Base-by-base conservation (phyloP, 2,329 filamentous ascomycete species). In the Fusarium agapanthi region DNA sequence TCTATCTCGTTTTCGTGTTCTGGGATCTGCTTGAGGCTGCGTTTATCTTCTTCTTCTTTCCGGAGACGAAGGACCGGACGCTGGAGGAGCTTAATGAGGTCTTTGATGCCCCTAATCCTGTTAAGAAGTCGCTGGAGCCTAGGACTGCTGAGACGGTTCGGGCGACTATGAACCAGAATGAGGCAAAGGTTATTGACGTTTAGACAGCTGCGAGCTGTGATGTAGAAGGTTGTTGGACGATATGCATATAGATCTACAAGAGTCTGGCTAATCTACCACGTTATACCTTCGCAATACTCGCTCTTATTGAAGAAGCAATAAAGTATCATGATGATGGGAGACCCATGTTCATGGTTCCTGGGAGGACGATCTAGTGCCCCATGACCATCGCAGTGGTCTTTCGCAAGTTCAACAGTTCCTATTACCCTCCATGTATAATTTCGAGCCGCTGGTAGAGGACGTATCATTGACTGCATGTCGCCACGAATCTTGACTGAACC, bases 1-100 rank as follows among this genome's bases (percentile, higher is more conserved):
- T 85, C 59, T 85, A 85, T 64, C 77, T 84, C 1, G 80, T 85
- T 12, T 84, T 85, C 62, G 78, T 85, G 2, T 82, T 83, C 55
- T 86, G 83, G 84, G 82, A 85, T n/a, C 59, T 84, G 22, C 59
- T 84, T 14, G 83, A 85, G 67, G 80, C 76, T 11, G 77, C 67
- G 0, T 68, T 85, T 22, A 84, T 86, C 37, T 89, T 86, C 72
- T 85, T 88, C 69, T 83, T 87, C 65, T 88, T 84, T 71, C 83
- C 82, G 0, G 83, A 85, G 69, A 85, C 84, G 10, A 85, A 85
- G 63, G 82, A 82, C 12, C 76, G 83, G 10, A 85, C 86, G 20
- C 80, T 89, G 32, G 87, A 89, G 77, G 87, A 89, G 73, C 73
- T 89, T 0, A 48, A 50, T 14, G 72, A 75, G 16, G 72, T 75